phyloP scores from a whole-genome alignment of 805 yeast species.

The Torulaspora gathmanii region DNA sequence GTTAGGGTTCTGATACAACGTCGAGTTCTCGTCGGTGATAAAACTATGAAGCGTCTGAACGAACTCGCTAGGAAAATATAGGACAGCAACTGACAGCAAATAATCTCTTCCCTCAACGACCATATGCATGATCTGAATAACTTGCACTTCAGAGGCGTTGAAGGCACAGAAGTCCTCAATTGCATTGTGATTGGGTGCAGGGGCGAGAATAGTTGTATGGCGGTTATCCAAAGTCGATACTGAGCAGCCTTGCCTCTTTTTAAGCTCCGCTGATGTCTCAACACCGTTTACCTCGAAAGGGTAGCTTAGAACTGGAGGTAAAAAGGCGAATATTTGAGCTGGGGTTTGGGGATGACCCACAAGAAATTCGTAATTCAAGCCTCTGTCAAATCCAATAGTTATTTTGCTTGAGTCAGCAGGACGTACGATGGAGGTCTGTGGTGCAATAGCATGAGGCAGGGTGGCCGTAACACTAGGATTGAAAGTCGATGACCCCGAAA shows the following conservation, averaged over 20 bases:
- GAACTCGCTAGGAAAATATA: slow-evolving; percentile 62
- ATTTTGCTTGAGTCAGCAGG: slow-evolving; percentile 18
- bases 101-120: slow-evolving; percentile 53
- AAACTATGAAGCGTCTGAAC: slow-evolving; percentile 47
- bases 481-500: slow-evolving; percentile 32
- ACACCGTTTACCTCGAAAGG: slow-evolving; percentile 46
- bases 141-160: slow-evolving; percentile 27
- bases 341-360: slow-evolving; percentile 80
- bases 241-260: neutral
- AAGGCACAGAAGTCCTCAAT: neutral
- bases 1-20: slow-evolving; percentile 57
- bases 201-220: slow-evolving; percentile 7
- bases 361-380: slow-evolving; percentile 79
- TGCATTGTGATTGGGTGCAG: neutral
- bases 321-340: slow-evolving; percentile 56
- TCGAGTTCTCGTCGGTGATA: slow-evolving; percentile 50
- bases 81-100: slow-evolving; percentile 80
- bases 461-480: slow-evolving; percentile 34
- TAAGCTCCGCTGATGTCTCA: slow-evolving; percentile 8
- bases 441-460: slow-evolving; percentile 37
- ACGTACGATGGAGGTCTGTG: slow-evolving; percentile 36
- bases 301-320: slow-evolving; percentile 62
- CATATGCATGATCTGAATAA: slow-evolving; percentile 70
- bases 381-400: slow-evolving; percentile 48
- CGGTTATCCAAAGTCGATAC: neutral